These are phyloP conservation scores for Inonotus hispidus DNA, from an alignment of 1,284 basidiomycete species.

Conservation along the genomic window DNA sequence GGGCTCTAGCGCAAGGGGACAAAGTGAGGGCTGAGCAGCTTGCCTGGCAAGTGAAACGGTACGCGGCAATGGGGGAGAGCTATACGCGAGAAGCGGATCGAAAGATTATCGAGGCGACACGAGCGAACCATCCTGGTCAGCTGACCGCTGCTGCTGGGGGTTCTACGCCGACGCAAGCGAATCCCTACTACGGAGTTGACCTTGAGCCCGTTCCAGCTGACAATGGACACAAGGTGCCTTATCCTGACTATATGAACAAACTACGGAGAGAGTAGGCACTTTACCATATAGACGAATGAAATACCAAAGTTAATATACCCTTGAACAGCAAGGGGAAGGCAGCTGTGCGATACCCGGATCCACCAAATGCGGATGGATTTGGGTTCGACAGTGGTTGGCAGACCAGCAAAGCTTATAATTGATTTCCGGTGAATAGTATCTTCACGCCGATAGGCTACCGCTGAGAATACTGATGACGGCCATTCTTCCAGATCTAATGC, in stretches of 20 bases:
- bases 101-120: constrained; percentile 48
- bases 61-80: constrained; percentile 71
- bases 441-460: not conserved
- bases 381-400: constrained; percentile 9
- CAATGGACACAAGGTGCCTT: not conserved
- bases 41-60: constrained; percentile 75
- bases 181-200: not conserved
- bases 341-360: constrained; percentile 3
- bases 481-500: not conserved
- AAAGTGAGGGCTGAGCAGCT: constrained; percentile 65
- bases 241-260: constrained; percentile 5
- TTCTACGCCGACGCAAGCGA: not conserved
- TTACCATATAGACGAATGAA: not conserved
- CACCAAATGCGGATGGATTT: not conserved
- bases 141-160: not conserved
- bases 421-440: not conserved
- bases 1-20: constrained; percentile 75
- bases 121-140: constrained; percentile 6
- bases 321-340: constrained; percentile 14
- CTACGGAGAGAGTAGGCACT: constrained; percentile 7
- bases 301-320: not conserved
- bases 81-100: constrained; percentile 72
- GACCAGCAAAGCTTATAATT: constrained; percentile 2
- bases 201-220: not conserved
- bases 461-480: not conserved